These are phyloP conservation scores for Pseudocercospora fijiensis DNA, from an alignment of 2,329 filamentous ascomycete species.

Conservation along the genomic window DNA sequence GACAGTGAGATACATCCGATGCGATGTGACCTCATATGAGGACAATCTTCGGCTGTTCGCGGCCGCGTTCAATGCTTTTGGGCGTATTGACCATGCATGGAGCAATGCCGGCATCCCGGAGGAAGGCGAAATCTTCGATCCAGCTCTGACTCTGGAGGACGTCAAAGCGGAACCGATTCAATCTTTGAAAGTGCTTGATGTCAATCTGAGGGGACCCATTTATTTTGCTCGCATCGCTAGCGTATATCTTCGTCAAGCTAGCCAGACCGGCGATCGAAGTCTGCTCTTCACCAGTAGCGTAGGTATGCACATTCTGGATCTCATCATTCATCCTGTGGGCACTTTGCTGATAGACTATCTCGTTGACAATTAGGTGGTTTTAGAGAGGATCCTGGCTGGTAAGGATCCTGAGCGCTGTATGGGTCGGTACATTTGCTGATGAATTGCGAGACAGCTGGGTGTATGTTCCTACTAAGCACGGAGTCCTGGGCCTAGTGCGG, in stretches of 20 bases:
- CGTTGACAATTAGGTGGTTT: constrained; percentile 44
- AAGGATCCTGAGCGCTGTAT: background rate
- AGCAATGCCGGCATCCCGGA: constrained; percentile 50
- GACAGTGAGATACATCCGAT: constrained; percentile 40
- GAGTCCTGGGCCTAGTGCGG: constrained; percentile 52
- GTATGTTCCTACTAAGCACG: constrained; percentile 53
- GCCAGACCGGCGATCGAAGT: constrained; percentile 41
- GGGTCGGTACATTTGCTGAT: background rate
- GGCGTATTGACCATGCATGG: constrained; percentile 51
- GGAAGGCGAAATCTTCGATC: constrained; percentile 48
- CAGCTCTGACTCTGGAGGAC: constrained; percentile 44
- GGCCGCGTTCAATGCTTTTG: constrained; percentile 46
- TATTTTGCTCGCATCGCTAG: constrained; percentile 52
- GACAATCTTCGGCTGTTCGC: constrained; percentile 51
- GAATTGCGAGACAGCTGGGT: constrained; percentile 34
- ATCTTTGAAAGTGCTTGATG: constrained; percentile 15
- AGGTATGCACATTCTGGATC: background rate
- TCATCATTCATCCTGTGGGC: background rate
- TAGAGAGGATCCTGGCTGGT: constrained; percentile 48
- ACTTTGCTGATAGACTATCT: background rate
- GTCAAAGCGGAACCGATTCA: constrained; percentile 40
- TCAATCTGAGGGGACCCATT: constrained; percentile 45
- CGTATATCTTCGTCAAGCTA: constrained; percentile 50
- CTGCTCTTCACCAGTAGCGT: constrained; percentile 48
- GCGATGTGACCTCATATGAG: constrained; percentile 50